Percentiles rank a stretch among this genome's conserved stretches.
Conservation (phyloP, 768 basidiomycete species). For the Panellus pusillus region DNA sequence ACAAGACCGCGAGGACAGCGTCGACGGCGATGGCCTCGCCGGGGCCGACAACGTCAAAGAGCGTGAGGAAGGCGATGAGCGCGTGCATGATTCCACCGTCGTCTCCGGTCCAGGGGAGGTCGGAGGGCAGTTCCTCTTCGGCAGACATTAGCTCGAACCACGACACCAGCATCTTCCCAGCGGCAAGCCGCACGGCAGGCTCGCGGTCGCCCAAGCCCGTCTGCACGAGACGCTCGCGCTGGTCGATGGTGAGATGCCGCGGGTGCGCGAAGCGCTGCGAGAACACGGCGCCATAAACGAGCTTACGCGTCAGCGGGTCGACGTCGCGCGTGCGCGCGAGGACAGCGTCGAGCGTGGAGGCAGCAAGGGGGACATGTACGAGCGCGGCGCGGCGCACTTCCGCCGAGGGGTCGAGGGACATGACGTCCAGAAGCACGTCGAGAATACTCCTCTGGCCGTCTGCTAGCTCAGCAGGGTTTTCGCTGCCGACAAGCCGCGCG, state of each 20-base stretch:
- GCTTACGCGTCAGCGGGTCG: slow-evolving; percentile 76
- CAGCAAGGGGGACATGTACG: slow-evolving; percentile 67
- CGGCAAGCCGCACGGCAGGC: slow-evolving; percentile 75
- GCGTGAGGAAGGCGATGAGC: slow-evolving; percentile 42
- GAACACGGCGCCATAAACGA: slow-evolving; percentile 74
- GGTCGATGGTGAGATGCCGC: slow-evolving; percentile 70
- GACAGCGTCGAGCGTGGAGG: slow-evolving; percentile 61
- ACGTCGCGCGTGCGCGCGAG: slow-evolving; percentile 84
- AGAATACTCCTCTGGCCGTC: slow-evolving; percentile 52
- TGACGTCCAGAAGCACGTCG: slow-evolving; percentile 65
- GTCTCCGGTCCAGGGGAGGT: slow-evolving; percentile 39
- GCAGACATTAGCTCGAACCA: slow-evolving; percentile 74
- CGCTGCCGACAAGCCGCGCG: slow-evolving; percentile 73
- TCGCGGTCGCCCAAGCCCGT: slow-evolving; percentile 92
- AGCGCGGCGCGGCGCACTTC: slow-evolving; percentile 93
- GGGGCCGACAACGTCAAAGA: slow-evolving; percentile 65
- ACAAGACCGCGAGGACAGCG: slow-evolving; percentile 76
- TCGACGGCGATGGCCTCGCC: slow-evolving; percentile 79
- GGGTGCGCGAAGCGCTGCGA: slow-evolving; percentile 57
- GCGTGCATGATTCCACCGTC: slow-evolving; percentile 50
- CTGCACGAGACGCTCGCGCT: slow-evolving; percentile 83
- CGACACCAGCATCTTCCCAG: slow-evolving; percentile 69
- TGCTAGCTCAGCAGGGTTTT: slow-evolving; percentile 56
- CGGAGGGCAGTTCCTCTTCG: slow-evolving; percentile 34
- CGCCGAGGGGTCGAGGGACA: slow-evolving; percentile 75